Evolutionary conservation across 768 basidiomycete species (phyloP), one percentile per base, ranked within the genome.

Genomic region (Auriscalpium microsporum): DNA sequence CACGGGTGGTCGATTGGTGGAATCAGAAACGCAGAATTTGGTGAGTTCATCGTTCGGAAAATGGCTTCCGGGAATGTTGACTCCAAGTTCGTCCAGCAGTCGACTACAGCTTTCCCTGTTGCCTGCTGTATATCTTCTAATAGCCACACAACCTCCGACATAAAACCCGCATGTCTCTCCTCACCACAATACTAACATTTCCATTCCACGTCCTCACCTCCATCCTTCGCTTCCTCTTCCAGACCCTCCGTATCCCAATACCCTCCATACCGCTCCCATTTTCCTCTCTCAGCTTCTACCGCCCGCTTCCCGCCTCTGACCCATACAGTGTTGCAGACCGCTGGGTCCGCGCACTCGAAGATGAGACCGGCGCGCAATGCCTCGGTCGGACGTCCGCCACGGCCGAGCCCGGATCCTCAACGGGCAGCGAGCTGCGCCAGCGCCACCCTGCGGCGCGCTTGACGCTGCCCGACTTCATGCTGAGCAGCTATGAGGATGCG

Each of bases 401-500:
- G 10, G 69, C 71, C 8, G 63, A 69, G 1, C 68, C 71, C 1
- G 69, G 59, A 10, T 70, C 68, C 8, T 79, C 82, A 4, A 80
- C 75, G 1, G 65, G 76, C 11, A 59, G 62, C 7, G 57, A 53
- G 63, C 19, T 63, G 61, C 52, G 65, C 61, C 34, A 61, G 62
- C 33, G 66, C 66, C 11, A 56, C 54, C 38, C 48, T 55, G 19
- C 59, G n/a, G 37, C 63, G 56, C 17, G 74, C 73, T 82, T 77
- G 61, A 64, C 82, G 11, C 71, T 95, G 1, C 93, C 93, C 0
- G 89, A 92, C 56, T 95, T 96, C 70, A 82, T 76, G 49, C 68
- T 84, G 4, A 87, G 88, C 1, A 78, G 80, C 16, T 97, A 98
- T 66, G 92, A 97, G 58, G 79, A 85, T 4, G 86, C 86, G 42